Conservation (phyloP, 2,329 filamentous ascomycete genomes). For the Trichoderma gracile region DNA sequence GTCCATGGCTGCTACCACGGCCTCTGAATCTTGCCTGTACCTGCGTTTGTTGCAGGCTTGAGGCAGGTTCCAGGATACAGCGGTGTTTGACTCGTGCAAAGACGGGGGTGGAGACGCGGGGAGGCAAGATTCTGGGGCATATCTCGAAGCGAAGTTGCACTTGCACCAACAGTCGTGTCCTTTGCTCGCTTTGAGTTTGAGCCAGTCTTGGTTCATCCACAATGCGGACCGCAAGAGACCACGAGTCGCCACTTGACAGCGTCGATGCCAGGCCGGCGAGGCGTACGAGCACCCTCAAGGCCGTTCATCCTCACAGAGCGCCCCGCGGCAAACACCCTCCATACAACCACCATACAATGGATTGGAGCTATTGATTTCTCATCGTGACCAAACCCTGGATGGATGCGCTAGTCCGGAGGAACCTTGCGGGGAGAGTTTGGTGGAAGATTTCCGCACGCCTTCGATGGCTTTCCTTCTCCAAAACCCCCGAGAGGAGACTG, state of each 20-base stretch:
- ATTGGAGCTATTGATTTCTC: constrained; percentile 1
- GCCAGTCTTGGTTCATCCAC: neutral
- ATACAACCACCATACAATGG: neutral
- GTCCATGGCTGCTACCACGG: neutral
- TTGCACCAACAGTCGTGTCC: neutral
- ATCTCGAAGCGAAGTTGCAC: constrained; percentile 5
- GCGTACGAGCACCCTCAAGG: too few species aligned
- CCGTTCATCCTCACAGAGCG: neutral
- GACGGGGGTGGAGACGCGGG: constrained; percentile 9
- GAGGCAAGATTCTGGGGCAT: neutral
- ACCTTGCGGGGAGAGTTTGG: neutral
- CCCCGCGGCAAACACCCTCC: neutral
- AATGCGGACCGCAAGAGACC: neutral
- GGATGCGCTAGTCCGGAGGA: neutral
- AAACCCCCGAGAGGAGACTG: neutral
- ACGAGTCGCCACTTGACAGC: neutral
- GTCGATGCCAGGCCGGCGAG: neutral
- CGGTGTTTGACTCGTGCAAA: constrained; percentile 4
- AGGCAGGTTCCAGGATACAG: neutral
- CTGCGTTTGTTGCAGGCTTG: neutral
- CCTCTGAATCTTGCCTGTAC: neutral
- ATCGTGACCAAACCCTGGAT: neutral
- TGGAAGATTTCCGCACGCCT: neutral
- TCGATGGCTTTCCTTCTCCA: neutral
- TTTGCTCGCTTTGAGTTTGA: neutral